Base-by-base conservation (phyloP, 2,329 filamentous ascomycete genomes). In the Colletotrichum truncatum region DNA sequence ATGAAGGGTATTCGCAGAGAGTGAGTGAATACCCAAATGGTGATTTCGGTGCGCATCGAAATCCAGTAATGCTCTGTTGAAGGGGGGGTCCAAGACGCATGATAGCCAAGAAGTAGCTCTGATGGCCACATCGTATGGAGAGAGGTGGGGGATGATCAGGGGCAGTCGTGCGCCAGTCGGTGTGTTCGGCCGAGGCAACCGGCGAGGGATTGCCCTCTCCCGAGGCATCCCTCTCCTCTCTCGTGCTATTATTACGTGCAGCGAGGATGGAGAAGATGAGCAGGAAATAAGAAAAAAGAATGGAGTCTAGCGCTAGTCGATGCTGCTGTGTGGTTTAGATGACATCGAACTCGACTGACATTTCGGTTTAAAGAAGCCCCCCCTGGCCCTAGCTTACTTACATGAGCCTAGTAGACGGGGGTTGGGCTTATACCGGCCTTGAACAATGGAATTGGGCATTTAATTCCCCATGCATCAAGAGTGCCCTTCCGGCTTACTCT, bases 341-440 rank as follows among this genome's bases (percentile, higher is more conserved):
- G 62, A 65, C 62, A 65, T 61, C 48, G 48, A 61, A 55, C 25
- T 65, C 56, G 56, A 54, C 48, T 54, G 57, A 65, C 56, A 51
- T 30, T 54, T 32, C 55, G 36, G 18, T 46, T 53, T 39, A 30
- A 46, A 18, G 46, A 25, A 32, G 18, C 39, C 39, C 39, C 9
- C 18, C 30, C 39, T 34, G 46, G 16, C 45, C 45, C 45, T 59
- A 28, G 39, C 36, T 30, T 23, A 45, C 36, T 30, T 23, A 45
- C 36, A 41, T 16, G 53, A 16, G 54, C 46, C 21, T 53, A 34
- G 38, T 48, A 57, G 54, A 57, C 48, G 54, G 54, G 48, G 30
- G 30, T 36, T 36, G 30, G 55, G 45, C 23, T 21, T 23, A 16
- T 55, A 32, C 32, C 38, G 26, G 26, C 38, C 12, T 43, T 25